Evolutionary conservation across 495 filamentous ascomycete genomes (phyloP), one percentile per base, ranked within the genome.

Genomic region (Penicillium maclennaniae): DNA sequence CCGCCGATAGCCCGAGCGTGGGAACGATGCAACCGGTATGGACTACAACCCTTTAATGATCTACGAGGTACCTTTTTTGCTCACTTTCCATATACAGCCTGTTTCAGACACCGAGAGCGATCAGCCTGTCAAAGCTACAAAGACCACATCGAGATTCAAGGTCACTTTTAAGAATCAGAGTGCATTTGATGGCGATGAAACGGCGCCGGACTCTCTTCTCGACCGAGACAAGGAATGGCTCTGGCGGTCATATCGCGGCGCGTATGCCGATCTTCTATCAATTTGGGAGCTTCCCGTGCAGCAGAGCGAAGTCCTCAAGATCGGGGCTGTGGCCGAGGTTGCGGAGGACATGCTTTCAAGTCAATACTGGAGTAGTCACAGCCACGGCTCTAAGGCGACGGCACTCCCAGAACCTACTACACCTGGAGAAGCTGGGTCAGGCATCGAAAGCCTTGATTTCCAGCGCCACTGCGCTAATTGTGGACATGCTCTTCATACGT

Each of bases 291-390:
- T 92, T 7, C 85, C 87, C 0, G 75, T 88, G 5, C 79, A 85
- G 27, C 79, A 87, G 16, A 81, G 89, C 7, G 90, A 96, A 69
- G 81, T 97, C 19, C 73, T 95, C 49, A 95, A 95, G 60, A 92
- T 92, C 66, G 72, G 72, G 12, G 59, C 62, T 1, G 49, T 56
- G 17, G 36, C 47, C 10, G 52, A 63, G 10, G 49, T 51, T 39
- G 40, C 49, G 6, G 56, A 54, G 5, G 61, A 63, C 16, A 28
- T 44, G 44, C 50, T 49, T 40, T 37, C 50, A 16, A 61, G 56
- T 26, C 60, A 63, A 6, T 66, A 61, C 40, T 59, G 63, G 60
- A 59, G 58, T 26, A 51, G 57, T 31, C 56, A 52, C 23, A 60
- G 55, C 34, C 56, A 52, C 23, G 59, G 55, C 42, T 61, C 66